Conservation (phyloP, 75 land plant genomes). For the Cupressus sempervirens region DNA sequence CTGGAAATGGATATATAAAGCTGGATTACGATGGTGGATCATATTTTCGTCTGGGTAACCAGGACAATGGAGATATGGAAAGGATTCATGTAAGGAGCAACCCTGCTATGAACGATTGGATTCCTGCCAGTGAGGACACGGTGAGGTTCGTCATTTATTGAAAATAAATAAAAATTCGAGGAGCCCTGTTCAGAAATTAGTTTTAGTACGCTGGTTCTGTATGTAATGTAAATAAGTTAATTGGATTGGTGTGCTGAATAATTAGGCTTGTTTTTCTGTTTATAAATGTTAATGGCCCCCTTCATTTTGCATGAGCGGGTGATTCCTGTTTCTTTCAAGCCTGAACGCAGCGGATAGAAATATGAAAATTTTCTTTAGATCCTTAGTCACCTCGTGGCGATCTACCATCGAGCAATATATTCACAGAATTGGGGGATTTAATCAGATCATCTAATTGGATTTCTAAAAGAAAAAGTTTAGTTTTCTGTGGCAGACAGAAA, state of each 20-base stretch:
- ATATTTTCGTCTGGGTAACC: not conserved
- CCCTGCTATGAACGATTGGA: conserved; percentile 57
- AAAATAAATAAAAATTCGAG: not conserved
- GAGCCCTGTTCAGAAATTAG: too few relatives aligned
- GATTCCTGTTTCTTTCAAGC: conserved; percentile 1
- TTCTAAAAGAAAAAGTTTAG: too few relatives aligned
- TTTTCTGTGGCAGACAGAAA: too few relatives aligned
- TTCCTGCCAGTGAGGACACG: conserved; percentile 20
- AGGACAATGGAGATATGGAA: not conserved
- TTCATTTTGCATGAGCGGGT: not conserved
- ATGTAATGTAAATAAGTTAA: too few relatives aligned
- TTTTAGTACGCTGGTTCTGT: not conserved
- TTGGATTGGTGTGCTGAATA: too few relatives aligned
- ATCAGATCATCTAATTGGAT: too few relatives aligned
- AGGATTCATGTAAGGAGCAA: conserved; percentile 18
- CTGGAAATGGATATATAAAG: conserved; percentile 43
- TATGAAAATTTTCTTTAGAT: not conserved
- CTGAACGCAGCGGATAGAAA: not conserved
- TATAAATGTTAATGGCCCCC: too few relatives aligned
- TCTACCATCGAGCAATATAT: too few relatives aligned
- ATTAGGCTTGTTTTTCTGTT: too few relatives aligned
- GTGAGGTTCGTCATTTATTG: not conserved
- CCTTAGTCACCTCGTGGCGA: too few relatives aligned
- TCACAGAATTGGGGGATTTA: too few relatives aligned
- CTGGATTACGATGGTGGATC: conserved; percentile 7